These are phyloP conservation scores for Blastobotrys raffinosifermentans DNA, from an alignment of 1,139 yeast genomes.

Conservation along the genomic window DNA sequence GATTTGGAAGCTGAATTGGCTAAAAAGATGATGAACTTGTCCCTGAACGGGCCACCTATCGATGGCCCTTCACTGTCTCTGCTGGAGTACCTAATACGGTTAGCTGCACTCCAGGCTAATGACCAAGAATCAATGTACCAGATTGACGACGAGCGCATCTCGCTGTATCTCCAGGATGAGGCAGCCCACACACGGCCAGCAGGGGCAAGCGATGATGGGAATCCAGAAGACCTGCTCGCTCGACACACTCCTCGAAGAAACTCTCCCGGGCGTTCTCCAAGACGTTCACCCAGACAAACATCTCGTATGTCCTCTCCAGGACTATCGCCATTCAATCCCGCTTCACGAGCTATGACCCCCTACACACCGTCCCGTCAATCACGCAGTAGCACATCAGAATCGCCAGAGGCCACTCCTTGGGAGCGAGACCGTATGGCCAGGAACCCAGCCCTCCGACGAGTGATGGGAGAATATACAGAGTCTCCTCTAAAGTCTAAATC, in stretches of 20 bases:
- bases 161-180: constrained; percentile 60
- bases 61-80: constrained; percentile 43
- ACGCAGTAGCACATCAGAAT: background rate
- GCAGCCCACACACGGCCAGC: constrained; percentile 3
- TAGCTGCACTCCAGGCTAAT: constrained; percentile 55
- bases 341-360: no score
- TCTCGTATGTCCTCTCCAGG: no score
- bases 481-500: no score
- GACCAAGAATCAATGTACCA: constrained; percentile 53
- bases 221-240: constrained; percentile 7
- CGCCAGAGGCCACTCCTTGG: constrained; percentile 22
- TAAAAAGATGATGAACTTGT: background rate
- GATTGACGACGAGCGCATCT: constrained; percentile 61
- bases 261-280: constrained; percentile 4
- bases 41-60: constrained; percentile 4
- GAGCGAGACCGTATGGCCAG: constrained; percentile 21
- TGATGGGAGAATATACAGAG: constrained; percentile 3
- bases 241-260: constrained; percentile 4
- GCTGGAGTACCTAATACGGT: constrained; percentile 58
- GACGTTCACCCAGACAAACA: background rate
- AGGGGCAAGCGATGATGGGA: constrained; percentile 2
- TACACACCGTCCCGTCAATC: background rate
- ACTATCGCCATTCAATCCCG: no score
- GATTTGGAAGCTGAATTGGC: constrained; percentile 1
- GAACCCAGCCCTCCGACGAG: constrained; percentile 15